These are phyloP conservation scores for thale cress (Arabidopsis thaliana) DNA, from an alignment of 345 rosid genomes.

Conservation along the genomic window TAIR10.1 NC_003070.9:498001-498500, in stretches of 20 bases:
- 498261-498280: neutral
- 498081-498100: constrained; percentile 13
- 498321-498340: constrained; percentile 41
- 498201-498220: constrained; percentile 44
- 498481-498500: neutral
- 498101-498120: constrained; percentile 22
- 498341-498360: constrained; percentile 47
- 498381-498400: neutral
- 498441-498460: constrained; percentile 4
- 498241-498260: constrained; percentile 17
- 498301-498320: constrained; percentile 37
- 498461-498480: constrained; percentile 31
- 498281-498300: constrained; percentile 40
- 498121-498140: constrained; percentile 15
- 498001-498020: constrained; percentile 15
- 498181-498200: constrained; percentile 36
- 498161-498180: constrained; percentile 29
- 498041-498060: constrained; percentile 21
- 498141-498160: constrained; percentile 28
- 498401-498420: constrained; percentile 32
- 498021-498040: neutral
- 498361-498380: constrained; percentile 36
- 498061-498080: constrained; percentile 46
- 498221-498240: constrained; percentile 33
- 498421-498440: constrained; percentile 32